Evolutionary conservation across 345 rosid species (phyloP).

Genomic region (Alliaria petiolata): DNA sequence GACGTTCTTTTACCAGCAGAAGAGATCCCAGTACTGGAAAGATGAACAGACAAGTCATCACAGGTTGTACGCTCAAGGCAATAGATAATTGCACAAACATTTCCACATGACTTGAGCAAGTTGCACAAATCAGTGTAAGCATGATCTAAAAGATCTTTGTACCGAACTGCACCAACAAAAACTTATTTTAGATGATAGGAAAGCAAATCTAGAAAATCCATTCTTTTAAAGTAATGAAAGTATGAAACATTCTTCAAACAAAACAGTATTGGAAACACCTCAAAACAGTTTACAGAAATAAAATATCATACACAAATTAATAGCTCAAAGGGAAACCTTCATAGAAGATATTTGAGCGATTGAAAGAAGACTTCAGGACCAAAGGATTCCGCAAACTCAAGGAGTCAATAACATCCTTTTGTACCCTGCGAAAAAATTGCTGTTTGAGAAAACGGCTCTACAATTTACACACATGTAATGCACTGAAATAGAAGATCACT

Average conservation of each 20-base stretch:
- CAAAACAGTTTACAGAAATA: not conserved
- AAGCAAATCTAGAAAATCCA: not conserved
- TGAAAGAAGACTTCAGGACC: conserved; percentile 87
- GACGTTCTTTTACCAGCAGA: conserved; percentile 59
- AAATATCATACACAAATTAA: not conserved
- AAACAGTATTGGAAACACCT: not conserved
- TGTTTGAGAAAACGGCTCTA: conserved; percentile 4
- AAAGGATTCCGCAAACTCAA: conserved; percentile 72
- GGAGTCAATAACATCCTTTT: conserved; percentile 80
- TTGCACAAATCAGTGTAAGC: conserved; percentile 66
- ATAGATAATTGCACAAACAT: conserved; percentile 81
- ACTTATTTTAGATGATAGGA: conserved; percentile 33
- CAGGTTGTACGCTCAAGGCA: conserved; percentile 95
- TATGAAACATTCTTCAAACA: not conserved
- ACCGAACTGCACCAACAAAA: conserved; percentile 64
- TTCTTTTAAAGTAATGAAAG: not conserved
- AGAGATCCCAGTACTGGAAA: conserved; percentile 68
- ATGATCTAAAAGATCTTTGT: conserved; percentile 83
- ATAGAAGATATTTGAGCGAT: conserved; percentile 87
- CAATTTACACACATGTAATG: not conserved
- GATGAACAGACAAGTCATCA: conserved; percentile 76
- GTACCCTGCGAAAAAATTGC: conserved; percentile 58
- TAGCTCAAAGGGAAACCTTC: conserved; percentile 58
- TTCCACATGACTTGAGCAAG: conserved; percentile 61
- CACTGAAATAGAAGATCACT: conserved; percentile 42